Evolutionary conservation across 2,329 filamentous ascomycete species (phyloP), one percentile per base, ranked within the genome.

Genomic region (Colletotrichum echinochloae): DNA sequence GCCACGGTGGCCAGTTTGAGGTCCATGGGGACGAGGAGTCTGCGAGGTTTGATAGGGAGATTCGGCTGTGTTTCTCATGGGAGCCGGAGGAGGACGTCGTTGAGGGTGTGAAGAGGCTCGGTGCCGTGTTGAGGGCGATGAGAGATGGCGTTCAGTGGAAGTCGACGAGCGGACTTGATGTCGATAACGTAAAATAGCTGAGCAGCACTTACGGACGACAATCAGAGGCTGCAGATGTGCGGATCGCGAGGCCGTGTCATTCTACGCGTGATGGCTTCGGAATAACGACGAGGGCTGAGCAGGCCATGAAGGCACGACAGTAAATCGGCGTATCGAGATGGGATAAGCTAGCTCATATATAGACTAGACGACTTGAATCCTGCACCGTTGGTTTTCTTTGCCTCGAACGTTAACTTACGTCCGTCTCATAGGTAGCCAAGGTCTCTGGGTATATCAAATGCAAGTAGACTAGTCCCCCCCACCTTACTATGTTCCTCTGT

Each of bases 1-100:
- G 90, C 30, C 84, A 87, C 28, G 94, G 94, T 3, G 84, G 85
- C 60, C 84, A 92, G 72, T 97, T 95, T 78, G 88, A 91, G 76
- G 89, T 92, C 16, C 82, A 83, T 18, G 88, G 86, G 0, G 90
- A 91, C 74, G 82, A 86, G 72, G 78, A 79, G 4, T 81, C 82
- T 18, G 82, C 85, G 39, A 82, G 81, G 49, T 93, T 95, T 76
- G 83, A 87, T 28, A 79, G 84, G 60, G 86, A 87, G 60, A 80
- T 94, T 30, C 84, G 92, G 48, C 78, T 94, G 26, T 94, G 90
- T 71, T 94, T 92, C 79, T 85, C 90, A 7, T 95, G 92, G 89
- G 91, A 92, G 78, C 85, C 90, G 1, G 89, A 91, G 75, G 84
- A 86, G 30, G 83, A 88, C 62, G 79, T 97, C 20, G 85, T 83